These are phyloP conservation scores for Lactarius hengduanensis DNA, from an alignment of 768 basidiomycete genomes.

Conservation along the genomic window DNA sequence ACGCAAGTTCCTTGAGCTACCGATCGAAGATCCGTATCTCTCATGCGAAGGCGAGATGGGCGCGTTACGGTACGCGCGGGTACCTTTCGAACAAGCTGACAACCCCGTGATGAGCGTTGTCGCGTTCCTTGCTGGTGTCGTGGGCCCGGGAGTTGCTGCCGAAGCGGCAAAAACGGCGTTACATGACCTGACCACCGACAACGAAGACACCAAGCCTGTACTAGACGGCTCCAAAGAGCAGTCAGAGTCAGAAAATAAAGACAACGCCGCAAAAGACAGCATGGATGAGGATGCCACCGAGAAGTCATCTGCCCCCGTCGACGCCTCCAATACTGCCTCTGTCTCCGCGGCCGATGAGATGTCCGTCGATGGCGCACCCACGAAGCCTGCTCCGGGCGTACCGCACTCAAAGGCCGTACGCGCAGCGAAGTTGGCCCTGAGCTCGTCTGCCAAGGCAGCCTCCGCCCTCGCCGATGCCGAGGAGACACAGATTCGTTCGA, in stretches of 20 bases:
- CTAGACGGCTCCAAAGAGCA: conserved; percentile 35
- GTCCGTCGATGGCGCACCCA: conserved; percentile 45
- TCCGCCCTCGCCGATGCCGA: conserved; percentile 77
- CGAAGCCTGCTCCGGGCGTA: conserved; percentile 44
- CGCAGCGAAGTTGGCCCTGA: conserved; percentile 85
- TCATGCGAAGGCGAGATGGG: conserved; percentile 75
- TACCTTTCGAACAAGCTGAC: conserved; percentile 93
- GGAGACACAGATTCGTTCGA: conserved; percentile 72
- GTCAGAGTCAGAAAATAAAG: conserved; percentile 35
- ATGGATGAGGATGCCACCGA: conserved; percentile 29
- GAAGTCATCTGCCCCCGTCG: conserved; percentile 24
- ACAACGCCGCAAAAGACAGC: conserved; percentile 39
- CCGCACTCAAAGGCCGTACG: conserved; percentile 75
- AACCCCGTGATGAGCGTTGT: conserved; percentile 99
- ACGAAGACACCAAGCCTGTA: conserved; percentile 31
- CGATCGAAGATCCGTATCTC: conserved; percentile 94
- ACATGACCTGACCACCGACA: conserved; percentile 70
- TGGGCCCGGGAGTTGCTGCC: conserved; percentile 85
- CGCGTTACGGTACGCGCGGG: conserved; percentile 65
- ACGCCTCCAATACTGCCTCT: conserved; percentile 24
- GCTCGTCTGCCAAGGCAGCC: conserved; percentile 86
- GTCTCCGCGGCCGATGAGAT: conserved; percentile 39
- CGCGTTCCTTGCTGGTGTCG: conserved; percentile 92
- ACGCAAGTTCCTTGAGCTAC: conserved; percentile 90
- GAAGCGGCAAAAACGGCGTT: conserved; percentile 91